Conservation (phyloP, 208 protist genomes). For the Leishmania braziliensis region DNA sequence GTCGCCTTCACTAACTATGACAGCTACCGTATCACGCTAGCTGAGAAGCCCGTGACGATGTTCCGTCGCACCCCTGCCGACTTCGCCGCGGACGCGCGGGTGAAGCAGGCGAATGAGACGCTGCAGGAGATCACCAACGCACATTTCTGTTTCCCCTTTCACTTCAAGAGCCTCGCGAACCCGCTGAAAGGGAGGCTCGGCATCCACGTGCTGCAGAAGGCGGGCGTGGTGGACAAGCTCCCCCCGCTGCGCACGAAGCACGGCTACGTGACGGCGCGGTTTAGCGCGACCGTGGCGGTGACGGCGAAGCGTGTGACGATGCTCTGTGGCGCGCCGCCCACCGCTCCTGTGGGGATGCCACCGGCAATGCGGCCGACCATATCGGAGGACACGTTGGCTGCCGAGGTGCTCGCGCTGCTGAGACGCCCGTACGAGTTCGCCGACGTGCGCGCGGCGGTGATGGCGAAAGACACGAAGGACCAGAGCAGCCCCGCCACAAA, state of each 20-base stretch:
- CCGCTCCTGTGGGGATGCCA: conserved; percentile 30
- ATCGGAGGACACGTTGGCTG: conserved; percentile 37
- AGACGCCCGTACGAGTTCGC: conserved; percentile 47
- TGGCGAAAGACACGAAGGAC: conserved; percentile 25
- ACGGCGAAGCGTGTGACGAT: conserved; percentile 72
- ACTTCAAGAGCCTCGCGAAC: conserved; percentile 64
- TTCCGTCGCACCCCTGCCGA: conserved; percentile 73
- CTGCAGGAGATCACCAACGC: conserved; percentile 71
- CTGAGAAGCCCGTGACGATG: conserved; percentile 54
- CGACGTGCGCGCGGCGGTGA: conserved; percentile 24
- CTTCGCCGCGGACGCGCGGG: conserved; percentile 57
- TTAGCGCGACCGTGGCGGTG: conserved; percentile 81
- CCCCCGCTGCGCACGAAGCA: conserved; percentile 62
- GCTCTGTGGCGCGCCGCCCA: conserved; percentile 73
- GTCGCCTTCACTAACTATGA: conserved; percentile 84
- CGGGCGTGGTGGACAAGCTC: conserved; percentile 69
- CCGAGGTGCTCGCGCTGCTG: conserved; percentile 47
- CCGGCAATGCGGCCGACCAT: conserved; percentile 37
- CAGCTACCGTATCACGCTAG: conserved; percentile 43
- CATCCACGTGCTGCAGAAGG: conserved; percentile 59
- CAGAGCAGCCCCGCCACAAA: conserved; percentile 30
- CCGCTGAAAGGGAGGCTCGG: conserved; percentile 71
- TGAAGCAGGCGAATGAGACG: conserved; percentile 55
- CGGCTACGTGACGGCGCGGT: conserved; percentile 67
- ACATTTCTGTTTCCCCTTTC: conserved; percentile 84